Evolutionary conservation across 176 grass and related monocot species (phyloP).

Genomic region (Triticum urartu): DNA sequence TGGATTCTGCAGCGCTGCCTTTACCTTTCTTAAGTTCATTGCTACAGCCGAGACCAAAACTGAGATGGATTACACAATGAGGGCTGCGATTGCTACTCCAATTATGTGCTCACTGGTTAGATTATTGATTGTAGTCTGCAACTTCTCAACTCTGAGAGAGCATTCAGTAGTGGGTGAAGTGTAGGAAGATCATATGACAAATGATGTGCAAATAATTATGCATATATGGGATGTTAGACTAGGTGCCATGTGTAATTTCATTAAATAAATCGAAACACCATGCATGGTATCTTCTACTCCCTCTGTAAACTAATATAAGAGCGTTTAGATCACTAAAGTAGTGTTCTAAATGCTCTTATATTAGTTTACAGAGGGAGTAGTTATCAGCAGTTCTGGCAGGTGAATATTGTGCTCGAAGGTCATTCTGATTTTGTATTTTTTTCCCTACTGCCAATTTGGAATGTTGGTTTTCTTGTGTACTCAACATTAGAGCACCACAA

Average conservation of each 20-base stretch:
- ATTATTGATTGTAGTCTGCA: constrained; percentile 6
- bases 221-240: not conserved
- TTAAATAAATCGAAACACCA: not conserved
- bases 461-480: not conserved
- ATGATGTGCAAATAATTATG: not conserved
- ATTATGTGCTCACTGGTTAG: not conserved
- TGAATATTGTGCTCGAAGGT: not conserved
- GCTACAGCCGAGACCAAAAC: not conserved
- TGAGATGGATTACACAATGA: not conserved
- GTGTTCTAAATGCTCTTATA: too few species aligned
- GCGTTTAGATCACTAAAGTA: too few species aligned
- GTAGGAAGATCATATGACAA: not conserved
- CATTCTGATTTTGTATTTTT: not conserved
- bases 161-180: not conserved
- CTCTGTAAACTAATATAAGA: too few species aligned
- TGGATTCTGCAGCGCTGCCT: not conserved
- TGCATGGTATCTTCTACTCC: not conserved
- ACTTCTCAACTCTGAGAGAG: not conserved
- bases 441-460: not conserved
- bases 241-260: not conserved
- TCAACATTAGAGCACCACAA: not conserved
- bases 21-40: not conserved
- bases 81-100: not conserved
- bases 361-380: too few species aligned
- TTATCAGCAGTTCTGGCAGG: not conserved